Base-by-base conservation (phyloP, 2,329 filamentous ascomycete genomes). In the Colletotrichum destructivum region DNA sequence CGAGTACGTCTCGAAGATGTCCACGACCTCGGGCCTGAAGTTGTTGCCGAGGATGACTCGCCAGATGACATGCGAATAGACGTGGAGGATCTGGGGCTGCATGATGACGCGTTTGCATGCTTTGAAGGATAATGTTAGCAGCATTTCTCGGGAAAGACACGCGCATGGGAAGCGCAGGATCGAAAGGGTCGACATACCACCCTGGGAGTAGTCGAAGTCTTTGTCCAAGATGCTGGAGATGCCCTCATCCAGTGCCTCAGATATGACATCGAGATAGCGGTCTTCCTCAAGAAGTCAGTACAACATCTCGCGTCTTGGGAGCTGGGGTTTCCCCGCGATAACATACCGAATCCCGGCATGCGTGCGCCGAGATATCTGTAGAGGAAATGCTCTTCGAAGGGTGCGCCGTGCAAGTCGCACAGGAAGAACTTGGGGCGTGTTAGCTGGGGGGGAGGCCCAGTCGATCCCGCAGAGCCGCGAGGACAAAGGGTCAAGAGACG, bases 61-160 rank as follows among this genome's bases (percentile, higher is more conserved):
- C 69, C 65, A 71, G 42, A 71, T 69, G 1, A 69, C 69, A n/a
- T 69, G 59, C 9, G 69, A 71, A 8, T 71, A 71, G 1, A 71
- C n/a, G 15, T 63, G 69, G 12, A 69, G 35, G 13, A 71, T 71
- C 8, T 69, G 59, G 26, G 69, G 59, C 59, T 71, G 69, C 46
- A 71, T 69, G 51, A 71, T 71, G 2, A 71, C 38, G 18, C 16
- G 13, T 26, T 46, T 68, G 13, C 18, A 31, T 21, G 46, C 69
- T 71, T 26, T 26, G 3, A 31, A 15, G 18, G 6, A 1, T 2
- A 31, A 26, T 11, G 16, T 71, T 12, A 68, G 57, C 2, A 42
- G 54, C 15, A 2, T 4, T 44, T 26, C 15, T 9, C 5, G 26
- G 15, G 5, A 12, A 3, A 1, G 16, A 21, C 21, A 2, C 5